Evolutionary conservation across 108 stramenopile species (phyloP), one percentile per base, ranked within the genome.

Genomic region (Cyclotella sp.): DNA sequence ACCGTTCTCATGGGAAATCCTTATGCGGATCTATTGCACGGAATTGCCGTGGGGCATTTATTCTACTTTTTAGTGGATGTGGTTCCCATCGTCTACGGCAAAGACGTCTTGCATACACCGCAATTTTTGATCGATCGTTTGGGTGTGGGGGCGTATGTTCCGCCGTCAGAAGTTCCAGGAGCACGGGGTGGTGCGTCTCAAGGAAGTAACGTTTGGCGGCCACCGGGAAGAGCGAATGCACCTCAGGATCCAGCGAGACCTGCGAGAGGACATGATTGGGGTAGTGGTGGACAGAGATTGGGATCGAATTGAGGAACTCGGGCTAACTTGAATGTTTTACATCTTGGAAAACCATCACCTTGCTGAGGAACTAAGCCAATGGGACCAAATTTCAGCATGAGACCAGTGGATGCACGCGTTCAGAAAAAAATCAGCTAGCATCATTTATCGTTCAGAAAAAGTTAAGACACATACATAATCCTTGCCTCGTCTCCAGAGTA

Each of bases 51-150:
- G 19, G 97, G 97, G 11, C 97, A 97, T 77, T 47, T 94, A 26
- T 97, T 89, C 71, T 97, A 93, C 84, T 97, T 95, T 80, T 78
- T 92, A 72, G 92, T 88, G 28, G 94, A 95, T 63, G 96, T 97
- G 2, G 81, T 92, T 5, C 96, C 96, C 11, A 68, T 77, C 14
- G 91, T 93, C 12, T 91, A 97, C 60, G 93, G 93, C 21, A 91
- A 87, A 44, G 92, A 94, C 72, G 26, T 94, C 10, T 51, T 97
- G 71, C 79, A 85, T 46, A 97, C 96, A 8, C 96, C 96, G 16
- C 78, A 83, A 57, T 94, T 94, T 81, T 75, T 97, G 57, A 91
- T 95, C 73, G 89, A 92, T 82, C 72, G 77, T 55, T 84, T 93
- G 70, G 93, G 93, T n/a, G 73, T 91, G 26, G 93, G 91, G 28